Evolutionary conservation across 352 stramenopile genomes (phyloP), one percentile per base, ranked within the genome.

Genomic region (Pythium biforme): DNA sequence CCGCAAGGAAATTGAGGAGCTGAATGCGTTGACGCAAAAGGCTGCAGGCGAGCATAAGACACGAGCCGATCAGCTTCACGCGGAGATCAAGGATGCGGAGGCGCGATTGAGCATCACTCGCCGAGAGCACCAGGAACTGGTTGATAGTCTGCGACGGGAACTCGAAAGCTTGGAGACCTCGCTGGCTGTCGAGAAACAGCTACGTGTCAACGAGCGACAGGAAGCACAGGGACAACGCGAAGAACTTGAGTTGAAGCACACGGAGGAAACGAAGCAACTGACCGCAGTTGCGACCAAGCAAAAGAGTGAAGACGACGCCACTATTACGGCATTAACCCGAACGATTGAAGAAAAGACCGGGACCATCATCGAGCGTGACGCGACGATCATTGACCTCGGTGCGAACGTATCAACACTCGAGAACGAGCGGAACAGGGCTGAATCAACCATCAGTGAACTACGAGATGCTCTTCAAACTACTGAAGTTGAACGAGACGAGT

Each of bases 311-410:
- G 40, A 47, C 40, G 40, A 26, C 26, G n/a, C 40, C n/a, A 47
- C n/a, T 17, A 47, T 47, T 6, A 14, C 8, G 6, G 45, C 45
- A 7, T 26, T 55, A 7, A 55, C 15, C 27, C 12, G 26, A 17
- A 29, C 47, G 6, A 12, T 55, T 33, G 33, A 49, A 23, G 31
- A 15, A 10, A 29, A 37, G 20, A 25, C 19, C 14, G 31, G 34
- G 29, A 50, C 23, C 4, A 59, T 59, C 26, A 23, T 15, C 14
- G 26, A 46, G 40, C 58, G 48, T 53, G 48, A 61, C 23, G 43
- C 41, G 8, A 48, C 26, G 39, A 66, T 61, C 25, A 29, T 25
- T 34, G 29, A 56, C 15, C 59, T 66, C 3, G 43, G 37, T 11
- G 43, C 20, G 17, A 62, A 47, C 26, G 52, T 53, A 9, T 47